phyloP scores from a whole-genome alignment of 75 land plant species.

The Isoetes taiwanensis region DNA sequence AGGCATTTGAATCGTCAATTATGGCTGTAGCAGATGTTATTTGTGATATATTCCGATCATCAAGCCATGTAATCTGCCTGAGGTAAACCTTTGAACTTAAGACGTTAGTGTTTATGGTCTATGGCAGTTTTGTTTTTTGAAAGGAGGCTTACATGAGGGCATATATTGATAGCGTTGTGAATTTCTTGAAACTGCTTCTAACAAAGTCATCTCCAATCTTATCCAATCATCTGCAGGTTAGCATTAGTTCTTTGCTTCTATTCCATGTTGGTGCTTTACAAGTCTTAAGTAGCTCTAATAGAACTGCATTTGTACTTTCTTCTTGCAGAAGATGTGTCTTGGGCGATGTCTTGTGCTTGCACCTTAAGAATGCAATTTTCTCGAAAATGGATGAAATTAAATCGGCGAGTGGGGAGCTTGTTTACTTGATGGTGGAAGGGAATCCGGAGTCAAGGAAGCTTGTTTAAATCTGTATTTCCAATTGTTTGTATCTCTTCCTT shows the following conservation, averaged over 20 bases:
- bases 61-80: conserved; percentile 18
- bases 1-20: conserved; percentile 30
- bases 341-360: conserved; percentile 27
- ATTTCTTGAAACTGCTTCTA: conserved; percentile 25
- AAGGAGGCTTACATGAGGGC: neutral
- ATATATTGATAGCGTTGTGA: neutral
- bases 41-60: conserved; percentile 25
- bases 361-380: conserved; percentile 30
- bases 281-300: no score
- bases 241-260: no score
- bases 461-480: conserved; percentile 24
- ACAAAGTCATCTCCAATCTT: conserved; percentile 23
- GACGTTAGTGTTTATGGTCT: no score
- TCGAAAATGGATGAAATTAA: conserved; percentile 20
- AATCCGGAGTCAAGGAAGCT: conserved; percentile 25
- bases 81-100: no score
- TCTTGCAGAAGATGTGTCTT: conserved; percentile 25
- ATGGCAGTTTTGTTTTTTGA: no score
- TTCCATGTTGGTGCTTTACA: no score
- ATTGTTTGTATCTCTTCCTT: no score
- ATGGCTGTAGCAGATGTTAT: conserved; percentile 25
- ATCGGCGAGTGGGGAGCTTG: conserved; percentile 21
- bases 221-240: conserved; percentile 28
- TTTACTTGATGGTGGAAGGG: conserved; percentile 33
- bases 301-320: no score